These are phyloP conservation scores for Rosa multiflora DNA, from an alignment of 306 rosid species.

Conservation along the genomic window DNA sequence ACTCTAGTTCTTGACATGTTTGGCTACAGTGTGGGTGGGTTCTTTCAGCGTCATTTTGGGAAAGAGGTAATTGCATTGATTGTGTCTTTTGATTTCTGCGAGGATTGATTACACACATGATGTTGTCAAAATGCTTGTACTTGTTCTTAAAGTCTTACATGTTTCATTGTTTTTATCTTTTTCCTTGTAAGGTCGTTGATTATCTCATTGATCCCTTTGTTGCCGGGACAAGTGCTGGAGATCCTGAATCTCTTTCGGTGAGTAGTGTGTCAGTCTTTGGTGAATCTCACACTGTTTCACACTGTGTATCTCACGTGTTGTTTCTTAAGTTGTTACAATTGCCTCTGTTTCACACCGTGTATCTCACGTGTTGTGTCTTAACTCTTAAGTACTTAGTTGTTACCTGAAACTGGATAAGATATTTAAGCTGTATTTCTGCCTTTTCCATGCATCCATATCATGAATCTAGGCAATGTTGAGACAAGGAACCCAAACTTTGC, in stretches of 20 bases:
- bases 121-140: conserved; percentile 16
- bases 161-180: conserved; percentile 15
- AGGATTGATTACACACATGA: conserved; percentile 12
- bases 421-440: neutral
- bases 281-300: conserved; percentile 6
- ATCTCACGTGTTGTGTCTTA: neutral
- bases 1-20: conserved; percentile 22
- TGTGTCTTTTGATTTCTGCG: neutral
- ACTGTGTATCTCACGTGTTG: conserved; percentile 2
- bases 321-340: neutral
- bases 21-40: conserved; percentile 66
- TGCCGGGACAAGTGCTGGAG: conserved; percentile 85
- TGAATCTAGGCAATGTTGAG: conserved; percentile 10
- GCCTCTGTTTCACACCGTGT: conserved; percentile 7
- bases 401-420: conserved; percentile 2
- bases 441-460: neutral
- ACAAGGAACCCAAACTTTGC: conserved; percentile 1
- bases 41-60: conserved; percentile 95
- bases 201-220: conserved; percentile 90
- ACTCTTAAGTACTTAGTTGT: conserved; percentile 10
- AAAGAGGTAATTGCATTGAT: conserved; percentile 60
- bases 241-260: conserved; percentile 93
- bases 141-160: neutral
- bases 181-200: conserved; percentile 74
- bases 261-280: conserved; percentile 43